Evolutionary conservation across 306 rosid genomes (phyloP).

Genomic region (Glycine tomentella): DNA sequence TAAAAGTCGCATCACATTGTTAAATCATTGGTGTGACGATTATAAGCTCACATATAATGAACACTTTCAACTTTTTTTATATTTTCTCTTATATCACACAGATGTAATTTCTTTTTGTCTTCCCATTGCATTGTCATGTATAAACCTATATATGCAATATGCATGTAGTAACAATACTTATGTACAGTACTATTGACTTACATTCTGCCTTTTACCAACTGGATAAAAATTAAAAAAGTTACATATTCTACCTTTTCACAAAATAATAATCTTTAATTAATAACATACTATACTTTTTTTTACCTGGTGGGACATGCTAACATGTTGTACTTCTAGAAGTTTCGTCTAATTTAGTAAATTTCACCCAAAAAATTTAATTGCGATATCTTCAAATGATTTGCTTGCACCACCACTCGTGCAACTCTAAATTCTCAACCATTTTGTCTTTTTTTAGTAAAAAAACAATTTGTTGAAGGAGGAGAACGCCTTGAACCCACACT

Average conservation of each 20-base stretch:
- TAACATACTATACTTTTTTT: background rate
- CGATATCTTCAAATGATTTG: constrained; percentile 45
- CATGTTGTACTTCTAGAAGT: constrained; percentile 46
- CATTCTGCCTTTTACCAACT: too few relatives aligned
- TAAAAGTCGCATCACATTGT: background rate
- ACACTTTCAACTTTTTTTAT: too few relatives aligned
- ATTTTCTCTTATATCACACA: too few relatives aligned
- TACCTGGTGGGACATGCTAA: constrained; percentile 10
- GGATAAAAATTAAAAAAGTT: too few relatives aligned
- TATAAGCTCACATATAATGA: too few relatives aligned
- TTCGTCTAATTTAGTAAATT: constrained; percentile 35
- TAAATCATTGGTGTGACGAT: background rate
- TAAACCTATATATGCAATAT: too few relatives aligned
- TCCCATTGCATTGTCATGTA: too few relatives aligned
- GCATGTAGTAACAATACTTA: too few relatives aligned
- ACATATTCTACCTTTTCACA: too few relatives aligned
- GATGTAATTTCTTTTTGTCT: too few relatives aligned
- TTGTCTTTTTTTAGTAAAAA: constrained; percentile 48
- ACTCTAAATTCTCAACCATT: constrained; percentile 47
- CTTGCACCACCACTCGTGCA: constrained; percentile 69
- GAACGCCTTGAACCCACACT: constrained; percentile 40
- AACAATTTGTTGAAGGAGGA: constrained; percentile 7
- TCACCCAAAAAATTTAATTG: constrained; percentile 32
- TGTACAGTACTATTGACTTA: too few relatives aligned
- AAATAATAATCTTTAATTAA: too few relatives aligned